Evolutionary conservation across 1,284 basidiomycete species (phyloP).

Genomic region (Rhodotorula sp.): DNA sequence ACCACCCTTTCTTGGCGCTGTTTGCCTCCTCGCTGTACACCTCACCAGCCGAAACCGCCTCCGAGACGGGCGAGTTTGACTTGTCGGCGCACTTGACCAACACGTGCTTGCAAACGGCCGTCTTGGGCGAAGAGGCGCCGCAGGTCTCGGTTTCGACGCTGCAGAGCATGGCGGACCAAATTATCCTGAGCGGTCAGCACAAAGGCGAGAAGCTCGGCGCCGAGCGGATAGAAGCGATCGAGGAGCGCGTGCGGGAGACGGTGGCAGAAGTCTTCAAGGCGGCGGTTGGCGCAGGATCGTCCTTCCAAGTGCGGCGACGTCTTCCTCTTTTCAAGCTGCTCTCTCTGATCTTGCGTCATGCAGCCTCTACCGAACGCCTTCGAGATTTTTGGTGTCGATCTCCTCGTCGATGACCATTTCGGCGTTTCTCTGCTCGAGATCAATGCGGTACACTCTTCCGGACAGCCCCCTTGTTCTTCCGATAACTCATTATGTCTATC

Average conservation of each 20-base stretch:
- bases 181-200: constrained; percentile 17
- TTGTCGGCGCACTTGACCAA: constrained; percentile 87
- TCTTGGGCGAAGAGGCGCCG: constrained; percentile 19
- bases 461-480: background rate
- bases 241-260: constrained; percentile 63
- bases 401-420: constrained; percentile 64
- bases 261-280: constrained; percentile 82
- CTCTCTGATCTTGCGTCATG: background rate
- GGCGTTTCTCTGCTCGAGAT: constrained; percentile 80
- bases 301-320: constrained; percentile 67
- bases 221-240: constrained; percentile 55
- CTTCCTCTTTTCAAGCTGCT: constrained; percentile 35
- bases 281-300: constrained; percentile 74
- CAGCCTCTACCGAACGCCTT: constrained; percentile 88
- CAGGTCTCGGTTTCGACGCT: constrained; percentile 41
- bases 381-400: constrained; percentile 90
- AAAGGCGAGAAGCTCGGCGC: constrained; percentile 47
- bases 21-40: constrained; percentile 43
- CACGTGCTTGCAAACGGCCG: constrained; percentile 74
- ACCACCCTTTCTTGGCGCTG: constrained; percentile 37
- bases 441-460: constrained; percentile 59
- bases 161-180: constrained; percentile 19
- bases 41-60: constrained; percentile 68
- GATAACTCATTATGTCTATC: background rate
- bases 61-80: constrained; percentile 55